Evolutionary conservation across 352 stramenopile genomes (phyloP), one percentile per base, ranked within the genome.

Genomic region (Globisporangium heterothallicum): DNA sequence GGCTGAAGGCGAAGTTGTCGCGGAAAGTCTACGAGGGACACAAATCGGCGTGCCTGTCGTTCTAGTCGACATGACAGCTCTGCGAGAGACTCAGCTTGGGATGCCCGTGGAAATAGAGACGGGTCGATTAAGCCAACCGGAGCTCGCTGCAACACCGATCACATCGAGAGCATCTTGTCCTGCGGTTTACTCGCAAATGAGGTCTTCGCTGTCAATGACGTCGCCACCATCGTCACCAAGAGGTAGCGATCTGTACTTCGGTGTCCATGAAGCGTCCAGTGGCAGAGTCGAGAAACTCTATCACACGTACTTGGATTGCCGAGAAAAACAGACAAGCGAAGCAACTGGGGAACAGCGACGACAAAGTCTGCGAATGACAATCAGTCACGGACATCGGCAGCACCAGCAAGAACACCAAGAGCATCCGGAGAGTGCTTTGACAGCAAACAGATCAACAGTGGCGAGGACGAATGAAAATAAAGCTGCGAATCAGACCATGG

Each of bases 21-120:
- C 10, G 14, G 24, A 36, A 10, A 55, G 19, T 18, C 35, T 55
- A 10, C 49, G 49, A 10, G 25, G n/a, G 13, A 55, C 49, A 16
- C 49, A 55, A 27, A 44, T 55, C 25, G 49, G 49, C 4, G 18
- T 55, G 13, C 49, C 49, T 8, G 49, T 55, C 25, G 47, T 55
- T 19, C 49, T 55, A 12, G 26, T 47, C n/a, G 25, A 55, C 25
- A 19, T 48, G n/a, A 55, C 46, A 19, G 14, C 49, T 10, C 24
- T 55, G 24, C 49, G 49, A 13, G 49, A 42, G 4, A 55, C 49
- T 6, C 49, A 55, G 13, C 25, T 55, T n/a, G 49, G 49, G 6
- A 26, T 46, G 19, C 49, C 49, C 6, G 49, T 55, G 16, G 38
- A 44, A 13, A 29, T 55, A n/a, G 36, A 55, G 35, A 38, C 49